A percentile compares a stretch with the other conserved stretches of the same genome.
Evolutionary conservation across 345 rosid species (phyloP).

Genomic region (Isatis tinctoria): DNA sequence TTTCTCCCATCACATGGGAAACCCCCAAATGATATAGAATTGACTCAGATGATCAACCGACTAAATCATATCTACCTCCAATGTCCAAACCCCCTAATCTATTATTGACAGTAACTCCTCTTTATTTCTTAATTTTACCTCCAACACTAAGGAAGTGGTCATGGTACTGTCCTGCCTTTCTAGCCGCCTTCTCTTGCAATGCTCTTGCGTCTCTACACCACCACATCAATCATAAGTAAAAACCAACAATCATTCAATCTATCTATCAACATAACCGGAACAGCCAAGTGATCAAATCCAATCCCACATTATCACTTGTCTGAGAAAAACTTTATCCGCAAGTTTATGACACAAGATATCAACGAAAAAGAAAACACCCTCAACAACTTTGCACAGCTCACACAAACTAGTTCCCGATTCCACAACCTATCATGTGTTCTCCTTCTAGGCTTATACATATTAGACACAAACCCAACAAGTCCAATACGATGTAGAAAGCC

Average conservation of each 20-base stretch:
- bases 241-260: background rate
- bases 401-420: no score
- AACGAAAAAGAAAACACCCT: background rate
- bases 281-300: background rate
- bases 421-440: background rate
- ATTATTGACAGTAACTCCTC: background rate
- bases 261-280: background rate
- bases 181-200: constrained; percentile 66
- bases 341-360: background rate
- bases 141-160: constrained; percentile 23
- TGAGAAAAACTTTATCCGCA: no score
- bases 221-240: background rate
- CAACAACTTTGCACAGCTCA: background rate
- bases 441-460: background rate
- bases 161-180: no score
- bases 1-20: no score
- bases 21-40: background rate
- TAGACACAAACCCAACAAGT: no score
- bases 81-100: background rate
- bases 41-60: background rate
- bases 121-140: constrained; percentile 36
- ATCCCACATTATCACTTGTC: no score
- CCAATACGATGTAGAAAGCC: no score
- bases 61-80: background rate
- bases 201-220: constrained; percentile 69